Conservation (phyloP, 768 basidiomycete genomes). For the Psilocybe azurescens region DNA sequence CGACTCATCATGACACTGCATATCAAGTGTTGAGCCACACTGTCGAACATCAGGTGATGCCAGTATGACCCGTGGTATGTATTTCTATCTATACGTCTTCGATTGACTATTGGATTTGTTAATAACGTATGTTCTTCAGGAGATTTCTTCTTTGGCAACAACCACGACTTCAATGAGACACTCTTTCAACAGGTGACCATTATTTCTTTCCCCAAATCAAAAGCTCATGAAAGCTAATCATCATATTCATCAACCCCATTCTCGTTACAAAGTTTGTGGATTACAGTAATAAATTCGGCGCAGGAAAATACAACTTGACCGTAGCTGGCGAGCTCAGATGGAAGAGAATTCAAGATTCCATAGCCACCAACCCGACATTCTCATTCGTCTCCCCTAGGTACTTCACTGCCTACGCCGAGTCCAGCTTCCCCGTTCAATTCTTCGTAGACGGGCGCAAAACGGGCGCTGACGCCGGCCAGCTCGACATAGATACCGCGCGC, state of each 20-base stretch:
- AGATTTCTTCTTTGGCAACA: conserved; percentile 30
- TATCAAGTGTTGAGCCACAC: neutral
- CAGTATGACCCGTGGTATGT: conserved; percentile 25
- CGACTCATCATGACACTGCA: too few relatives aligned
- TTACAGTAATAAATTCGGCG: conserved; percentile 29
- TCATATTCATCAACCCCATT: neutral
- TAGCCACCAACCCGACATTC: conserved; percentile 31
- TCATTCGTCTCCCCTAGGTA: conserved; percentile 28
- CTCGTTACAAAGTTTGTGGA: conserved; percentile 18
- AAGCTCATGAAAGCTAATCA: too few relatives aligned
- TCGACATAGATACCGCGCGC: conserved; percentile 27
- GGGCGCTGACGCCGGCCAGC: conserved; percentile 16
- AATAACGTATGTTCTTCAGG: conserved; percentile 3
- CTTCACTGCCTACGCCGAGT: conserved; percentile 30
- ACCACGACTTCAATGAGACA: conserved; percentile 31
- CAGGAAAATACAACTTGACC: conserved; percentile 29
- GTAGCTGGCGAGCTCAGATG: conserved; percentile 29
- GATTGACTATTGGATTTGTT: too few relatives aligned
- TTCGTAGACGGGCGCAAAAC: conserved; percentile 30
- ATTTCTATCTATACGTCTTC: neutral
- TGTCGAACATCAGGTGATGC: conserved; percentile 10
- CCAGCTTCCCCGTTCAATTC: conserved; percentile 27
- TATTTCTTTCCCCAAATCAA: too few relatives aligned
- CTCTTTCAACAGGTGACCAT: conserved; percentile 25
- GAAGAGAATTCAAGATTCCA: conserved; percentile 29